Evolutionary conservation across 163 green algal genomes (phyloP).

Genomic region (Scenedesmus sp.): DNA sequence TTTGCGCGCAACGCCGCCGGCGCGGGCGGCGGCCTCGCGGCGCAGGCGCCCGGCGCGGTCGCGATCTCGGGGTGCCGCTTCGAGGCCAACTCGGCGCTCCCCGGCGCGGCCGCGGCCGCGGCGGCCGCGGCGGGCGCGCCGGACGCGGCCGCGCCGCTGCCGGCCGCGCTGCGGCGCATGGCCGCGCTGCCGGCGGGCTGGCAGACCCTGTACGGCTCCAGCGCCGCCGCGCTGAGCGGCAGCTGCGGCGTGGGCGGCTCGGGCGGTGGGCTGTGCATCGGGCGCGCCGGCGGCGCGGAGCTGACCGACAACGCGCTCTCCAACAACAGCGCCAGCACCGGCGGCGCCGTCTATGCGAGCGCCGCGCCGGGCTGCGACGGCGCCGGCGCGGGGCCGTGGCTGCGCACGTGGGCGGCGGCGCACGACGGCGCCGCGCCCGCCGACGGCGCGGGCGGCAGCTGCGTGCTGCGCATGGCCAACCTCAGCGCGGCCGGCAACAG

Average conservation of each 20-base stretch:
- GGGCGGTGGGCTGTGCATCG: constrained; percentile 19
- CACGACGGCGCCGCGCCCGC: too few relatives aligned
- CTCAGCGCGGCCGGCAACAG: constrained; percentile 16
- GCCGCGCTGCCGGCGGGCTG: not conserved
- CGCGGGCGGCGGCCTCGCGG: constrained; percentile 13
- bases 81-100: not conserved
- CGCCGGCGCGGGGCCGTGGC: too few relatives aligned
- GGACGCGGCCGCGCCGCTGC: too few relatives aligned
- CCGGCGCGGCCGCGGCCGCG: too few relatives aligned
- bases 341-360: constrained; percentile 12
- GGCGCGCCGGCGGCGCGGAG: not conserved
- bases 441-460: constrained; percentile 3
- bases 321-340: constrained; percentile 18
- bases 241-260: constrained; percentile 7
- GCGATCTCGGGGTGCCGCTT: not conserved
- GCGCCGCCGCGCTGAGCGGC: not conserved
- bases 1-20: not conserved
- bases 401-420: too few relatives aligned
- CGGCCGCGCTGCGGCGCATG: too few relatives aligned
- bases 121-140: too few relatives aligned
- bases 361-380: not conserved
- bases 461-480: not conserved
- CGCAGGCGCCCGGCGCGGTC: not conserved
- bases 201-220: constrained; percentile 10
- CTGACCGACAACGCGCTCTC: not conserved